A percentile compares a stretch with the other conserved stretches of the same genome.
phyloP scores from a whole-genome alignment of 2,329 filamentous ascomycete genomes.

The Arthrinium phaeospermum region DNA sequence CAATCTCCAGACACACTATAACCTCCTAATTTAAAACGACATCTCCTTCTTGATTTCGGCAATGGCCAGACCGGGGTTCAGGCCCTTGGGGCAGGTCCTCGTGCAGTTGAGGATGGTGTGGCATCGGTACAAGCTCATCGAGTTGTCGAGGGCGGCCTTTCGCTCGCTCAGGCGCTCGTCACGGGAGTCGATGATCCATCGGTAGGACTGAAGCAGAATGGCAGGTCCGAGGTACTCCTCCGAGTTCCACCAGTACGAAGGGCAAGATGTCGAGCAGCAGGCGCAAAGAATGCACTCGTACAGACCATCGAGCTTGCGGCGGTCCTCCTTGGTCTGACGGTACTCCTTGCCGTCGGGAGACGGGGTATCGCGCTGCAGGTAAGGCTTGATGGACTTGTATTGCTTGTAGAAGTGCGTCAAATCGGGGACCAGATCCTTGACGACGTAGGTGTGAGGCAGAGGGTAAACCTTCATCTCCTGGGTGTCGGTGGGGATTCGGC shows the following conservation, averaged over 20 bases:
- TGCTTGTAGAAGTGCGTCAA: slow-evolving; percentile 99
- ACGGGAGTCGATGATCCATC: slow-evolving; percentile 94
- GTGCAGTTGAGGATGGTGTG: slow-evolving; percentile 99
- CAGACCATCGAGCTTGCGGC: slow-evolving; percentile 94
- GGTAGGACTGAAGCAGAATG: slow-evolving; percentile 95
- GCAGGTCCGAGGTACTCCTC: slow-evolving; percentile 98
- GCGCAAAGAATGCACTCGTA: slow-evolving; percentile 99
- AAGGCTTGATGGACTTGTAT: slow-evolving; percentile 99
- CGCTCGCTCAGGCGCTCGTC: slow-evolving; percentile 89
- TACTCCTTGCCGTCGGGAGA: slow-evolving; percentile 87
- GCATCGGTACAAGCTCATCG: slow-evolving; percentile 98
- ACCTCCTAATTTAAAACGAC: slow-evolving; percentile 57
- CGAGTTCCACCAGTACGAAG: slow-evolving; percentile 99
- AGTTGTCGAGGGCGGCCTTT: slow-evolving; percentile 93
- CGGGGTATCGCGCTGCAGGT: slow-evolving; percentile 88
- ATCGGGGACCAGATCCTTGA: slow-evolving; percentile 98
- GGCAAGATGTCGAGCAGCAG: slow-evolving; percentile 98
- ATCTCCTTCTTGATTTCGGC: slow-evolving; percentile 99
- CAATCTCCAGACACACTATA: neutral
- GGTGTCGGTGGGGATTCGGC: slow-evolving; percentile 89
- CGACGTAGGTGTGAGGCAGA: slow-evolving; percentile 96
- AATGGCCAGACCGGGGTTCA: slow-evolving; percentile 95
- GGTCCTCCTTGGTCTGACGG: slow-evolving; percentile 88
- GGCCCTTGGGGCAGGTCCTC: slow-evolving; percentile 94
- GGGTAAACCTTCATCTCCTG: slow-evolving; percentile 93